Evolutionary conservation across 1,139 yeast species (phyloP).

Genomic region (Nakaseomyces sp.): DNA sequence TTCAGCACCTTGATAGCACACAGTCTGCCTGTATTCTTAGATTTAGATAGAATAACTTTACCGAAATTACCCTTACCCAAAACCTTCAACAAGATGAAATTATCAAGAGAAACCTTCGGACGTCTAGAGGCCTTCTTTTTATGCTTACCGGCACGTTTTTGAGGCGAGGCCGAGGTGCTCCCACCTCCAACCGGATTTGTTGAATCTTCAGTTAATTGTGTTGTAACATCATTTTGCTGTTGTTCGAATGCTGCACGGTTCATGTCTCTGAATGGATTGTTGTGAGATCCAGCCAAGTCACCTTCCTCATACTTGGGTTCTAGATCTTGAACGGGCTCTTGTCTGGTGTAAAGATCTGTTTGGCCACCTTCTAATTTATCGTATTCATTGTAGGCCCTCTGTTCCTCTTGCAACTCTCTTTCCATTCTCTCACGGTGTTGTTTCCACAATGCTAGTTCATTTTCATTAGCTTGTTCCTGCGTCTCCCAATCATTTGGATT

Average conservation of each 20-base stretch:
- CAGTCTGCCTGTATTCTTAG: conserved; percentile 59
- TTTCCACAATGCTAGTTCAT: conserved; percentile 9
- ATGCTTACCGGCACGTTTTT: conserved; percentile 14
- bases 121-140: conserved; percentile 28
- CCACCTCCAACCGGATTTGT: background rate
- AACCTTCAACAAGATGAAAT: conserved; percentile 86
- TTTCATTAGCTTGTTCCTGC: conserved; percentile 9
- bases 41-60: conserved; percentile 93
- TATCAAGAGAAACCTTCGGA: conserved; percentile 82
- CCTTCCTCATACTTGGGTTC: conserved; percentile 1
- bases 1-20: conserved; percentile 95
- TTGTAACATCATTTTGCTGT: conserved; percentile 13
- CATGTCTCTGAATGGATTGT: conserved; percentile 28
- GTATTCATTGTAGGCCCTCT: background rate
- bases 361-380: conserved; percentile 8
- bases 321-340: conserved; percentile 1
- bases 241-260: conserved; percentile 15
- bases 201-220: conserved; percentile 5
- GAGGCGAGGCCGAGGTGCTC: conserved; percentile 1
- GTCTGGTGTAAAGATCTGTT: conserved; percentile 7
- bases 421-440: conserved; percentile 17
- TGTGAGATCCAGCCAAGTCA: conserved; percentile 10
- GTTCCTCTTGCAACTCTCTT: conserved; percentile 14
- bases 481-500: conserved; percentile 5
- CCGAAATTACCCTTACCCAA: conserved; percentile 97